Conservation (phyloP, 768 basidiomycete genomes). For the Infundibulicybe gibba region DNA sequence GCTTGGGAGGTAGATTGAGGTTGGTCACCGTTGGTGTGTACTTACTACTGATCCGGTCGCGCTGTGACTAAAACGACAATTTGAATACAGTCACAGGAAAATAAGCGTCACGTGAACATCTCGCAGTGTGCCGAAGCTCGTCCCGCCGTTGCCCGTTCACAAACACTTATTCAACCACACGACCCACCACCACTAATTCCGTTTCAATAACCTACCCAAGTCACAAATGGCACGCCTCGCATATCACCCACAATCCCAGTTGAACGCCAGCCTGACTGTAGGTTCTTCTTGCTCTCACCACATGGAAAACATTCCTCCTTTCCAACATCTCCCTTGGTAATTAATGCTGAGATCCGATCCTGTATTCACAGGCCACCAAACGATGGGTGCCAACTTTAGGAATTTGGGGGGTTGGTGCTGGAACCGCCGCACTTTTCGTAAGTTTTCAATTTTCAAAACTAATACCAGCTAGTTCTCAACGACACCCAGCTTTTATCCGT, state of each 20-base stretch:
- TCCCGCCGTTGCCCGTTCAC: conserved; percentile 24
- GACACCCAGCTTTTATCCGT: conserved; percentile 65
- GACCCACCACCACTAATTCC: conserved; percentile 11
- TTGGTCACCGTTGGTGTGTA: too few species aligned
- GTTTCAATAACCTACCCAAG: conserved; percentile 1
- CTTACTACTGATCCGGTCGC: too few species aligned
- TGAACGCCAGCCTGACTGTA: conserved; percentile 34
- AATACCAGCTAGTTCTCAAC: not conserved
- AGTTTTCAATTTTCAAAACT: conserved; percentile 16
- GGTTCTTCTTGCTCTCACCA: conserved; percentile 6
- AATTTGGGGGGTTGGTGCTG: conserved; percentile 71
- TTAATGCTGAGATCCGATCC: too few species aligned
- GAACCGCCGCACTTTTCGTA: conserved; percentile 67
- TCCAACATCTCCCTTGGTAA: too few species aligned
- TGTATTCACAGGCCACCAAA: conserved; percentile 37
- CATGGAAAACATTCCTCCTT: too few species aligned
- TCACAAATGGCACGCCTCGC: conserved; percentile 34
- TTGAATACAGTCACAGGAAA: too few species aligned
- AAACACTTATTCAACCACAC: conserved; percentile 25
- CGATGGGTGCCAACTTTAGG: conserved; percentile 60
- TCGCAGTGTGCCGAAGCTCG: conserved; percentile 1
- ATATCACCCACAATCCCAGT: conserved; percentile 34
- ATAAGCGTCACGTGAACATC: conserved; percentile 2
- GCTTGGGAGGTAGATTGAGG: too few species aligned
- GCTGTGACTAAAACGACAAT: too few species aligned